Percentiles rank a stretch among this genome's conserved stretches.
Conservation (phyloP, 2,329 filamentous ascomycete species). For the Penicillium sp. region DNA sequence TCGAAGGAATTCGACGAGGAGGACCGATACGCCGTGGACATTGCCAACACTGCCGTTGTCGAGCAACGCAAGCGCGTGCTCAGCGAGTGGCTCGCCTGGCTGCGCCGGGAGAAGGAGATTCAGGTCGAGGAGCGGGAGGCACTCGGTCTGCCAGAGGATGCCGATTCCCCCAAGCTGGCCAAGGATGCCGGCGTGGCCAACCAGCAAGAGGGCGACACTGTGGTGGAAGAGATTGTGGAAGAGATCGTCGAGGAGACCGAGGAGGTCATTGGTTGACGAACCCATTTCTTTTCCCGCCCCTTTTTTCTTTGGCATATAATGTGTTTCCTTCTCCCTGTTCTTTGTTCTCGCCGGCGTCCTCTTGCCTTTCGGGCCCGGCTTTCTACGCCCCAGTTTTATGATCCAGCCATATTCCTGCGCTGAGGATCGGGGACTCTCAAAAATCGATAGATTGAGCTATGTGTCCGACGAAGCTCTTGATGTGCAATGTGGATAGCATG, state of each 20-base stretch:
- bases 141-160: slow-evolving; percentile 66
- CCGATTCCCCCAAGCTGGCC: slow-evolving; percentile 58
- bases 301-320: slow-evolving; percentile 34
- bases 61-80: slow-evolving; percentile 81
- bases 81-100: slow-evolving; percentile 87
- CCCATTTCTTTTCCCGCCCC: slow-evolving; percentile 12
- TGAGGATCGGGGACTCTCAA: slow-evolving; percentile 28
- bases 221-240: slow-evolving; percentile 87
- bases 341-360: slow-evolving; percentile 28
- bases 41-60: slow-evolving; percentile 90
- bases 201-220: slow-evolving; percentile 68
- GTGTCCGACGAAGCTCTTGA: slow-evolving; percentile 23
- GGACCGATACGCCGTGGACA: slow-evolving; percentile 89
- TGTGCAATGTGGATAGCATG: slow-evolving; percentile 34
- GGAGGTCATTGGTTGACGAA: slow-evolving; percentile 62
- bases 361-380: slow-evolving; percentile 25
- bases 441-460: slow-evolving; percentile 31
- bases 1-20: slow-evolving; percentile 92
- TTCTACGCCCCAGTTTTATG: slow-evolving; percentile 32
- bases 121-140: slow-evolving; percentile 69
- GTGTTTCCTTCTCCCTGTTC: slow-evolving; percentile 30
- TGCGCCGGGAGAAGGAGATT: slow-evolving; percentile 71
- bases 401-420: slow-evolving; percentile 23
- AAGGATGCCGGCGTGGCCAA: slow-evolving; percentile 55
- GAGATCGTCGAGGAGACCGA: slow-evolving; percentile 83